Evolutionary conservation across 768 basidiomycete genomes (phyloP).

Genomic region (Candolleomyces eurysporus): DNA sequence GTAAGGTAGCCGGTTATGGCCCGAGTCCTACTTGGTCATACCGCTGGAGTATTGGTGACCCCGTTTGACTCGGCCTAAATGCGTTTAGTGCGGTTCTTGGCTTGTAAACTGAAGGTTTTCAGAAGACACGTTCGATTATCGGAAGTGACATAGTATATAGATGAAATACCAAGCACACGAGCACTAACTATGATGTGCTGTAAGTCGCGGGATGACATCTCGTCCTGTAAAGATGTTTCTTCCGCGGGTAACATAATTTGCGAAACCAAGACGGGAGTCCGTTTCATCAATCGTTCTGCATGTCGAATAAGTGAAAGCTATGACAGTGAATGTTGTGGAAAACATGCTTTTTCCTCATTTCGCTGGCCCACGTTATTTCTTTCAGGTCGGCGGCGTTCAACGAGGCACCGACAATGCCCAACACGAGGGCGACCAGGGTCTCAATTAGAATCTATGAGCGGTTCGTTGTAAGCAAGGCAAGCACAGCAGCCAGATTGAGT

Average conservation of each 20-base stretch:
- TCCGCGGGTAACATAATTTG: conserved; percentile 61
- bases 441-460: conserved; percentile 61
- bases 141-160: no score
- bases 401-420: conserved; percentile 74
- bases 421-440: conserved; percentile 56
- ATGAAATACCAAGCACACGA: neutral
- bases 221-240: conserved; percentile 35
- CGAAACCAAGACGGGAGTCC: conserved; percentile 66
- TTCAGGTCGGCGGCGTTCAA: conserved; percentile 65
- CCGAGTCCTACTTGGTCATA: no score
- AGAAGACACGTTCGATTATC: no score
- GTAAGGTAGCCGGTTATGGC: neutral
- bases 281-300: conserved; percentile 71
- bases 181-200: neutral
- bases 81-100: no score
- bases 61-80: no score
- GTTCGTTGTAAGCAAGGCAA: neutral
- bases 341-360: conserved; percentile 78
- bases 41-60: no score
- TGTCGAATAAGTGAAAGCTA: conserved; percentile 5
- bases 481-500: neutral
- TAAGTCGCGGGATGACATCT: neutral
- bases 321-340: neutral
- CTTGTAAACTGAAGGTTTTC: no score
- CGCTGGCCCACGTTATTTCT: conserved; percentile 86